Percentiles rank a stretch among this genome's conserved stretches.
phyloP scores from a whole-genome alignment of 306 rosid genomes.

The Astragalus glycyphyllos region DNA sequence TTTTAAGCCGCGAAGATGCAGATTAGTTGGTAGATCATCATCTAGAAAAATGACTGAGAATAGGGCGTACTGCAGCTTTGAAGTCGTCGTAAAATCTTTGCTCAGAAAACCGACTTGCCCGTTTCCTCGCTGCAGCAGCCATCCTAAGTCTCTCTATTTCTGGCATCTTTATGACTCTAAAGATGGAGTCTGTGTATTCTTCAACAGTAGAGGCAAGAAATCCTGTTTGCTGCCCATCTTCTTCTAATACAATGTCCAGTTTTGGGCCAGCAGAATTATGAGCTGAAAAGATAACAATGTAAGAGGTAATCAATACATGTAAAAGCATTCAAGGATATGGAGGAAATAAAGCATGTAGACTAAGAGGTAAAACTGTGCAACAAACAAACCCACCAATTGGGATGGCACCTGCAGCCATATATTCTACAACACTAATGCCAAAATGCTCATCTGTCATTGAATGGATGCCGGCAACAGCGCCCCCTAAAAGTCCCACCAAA shows the following conservation, averaged over 20 bases:
- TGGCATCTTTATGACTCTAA: constrained; percentile 64
- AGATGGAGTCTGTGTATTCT: constrained; percentile 87
- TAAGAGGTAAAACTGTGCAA: constrained; percentile 5
- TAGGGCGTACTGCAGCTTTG: too few relatives aligned
- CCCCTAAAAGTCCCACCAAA: too few relatives aligned
- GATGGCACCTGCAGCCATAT: constrained; percentile 96
- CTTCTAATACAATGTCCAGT: too few relatives aligned
- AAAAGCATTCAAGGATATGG: neutral
- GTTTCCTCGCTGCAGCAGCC: constrained; percentile 85
- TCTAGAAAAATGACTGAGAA: too few relatives aligned
- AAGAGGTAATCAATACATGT: constrained; percentile 28
- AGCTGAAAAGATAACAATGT: constrained; percentile 56
- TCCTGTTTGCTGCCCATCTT: constrained; percentile 86
- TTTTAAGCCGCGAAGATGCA: too few relatives aligned
- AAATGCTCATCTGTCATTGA: constrained; percentile 98
- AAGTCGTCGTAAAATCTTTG: too few relatives aligned
- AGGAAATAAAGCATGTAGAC: neutral
- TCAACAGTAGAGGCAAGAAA: constrained; percentile 76
- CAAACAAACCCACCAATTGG: constrained; percentile 86
- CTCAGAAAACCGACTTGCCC: too few relatives aligned
- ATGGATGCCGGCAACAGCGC: constrained; percentile 89
- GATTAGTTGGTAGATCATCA: too few relatives aligned
- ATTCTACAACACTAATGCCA: constrained; percentile 94
- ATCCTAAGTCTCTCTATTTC: constrained; percentile 67
- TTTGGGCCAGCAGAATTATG: constrained; percentile 99